Conservation (phyloP, 1,139 yeast genomes). For the Saccharomyces hybrid region DNA sequence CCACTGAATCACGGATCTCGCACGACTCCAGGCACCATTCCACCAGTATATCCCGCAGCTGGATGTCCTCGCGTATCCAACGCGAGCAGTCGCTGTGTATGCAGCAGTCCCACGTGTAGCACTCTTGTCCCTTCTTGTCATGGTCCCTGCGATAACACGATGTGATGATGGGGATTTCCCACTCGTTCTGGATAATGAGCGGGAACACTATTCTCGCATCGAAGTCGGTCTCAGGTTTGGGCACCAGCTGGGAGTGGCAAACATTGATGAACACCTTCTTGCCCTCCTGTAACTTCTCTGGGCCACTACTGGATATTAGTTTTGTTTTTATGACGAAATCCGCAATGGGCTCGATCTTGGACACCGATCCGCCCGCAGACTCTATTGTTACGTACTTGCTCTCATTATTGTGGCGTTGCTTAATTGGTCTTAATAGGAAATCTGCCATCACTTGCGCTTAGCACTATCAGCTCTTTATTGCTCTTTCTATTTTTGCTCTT, state of each 20-base stretch:
- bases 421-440: slow-evolving; percentile 3
- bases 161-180: slow-evolving; percentile 80
- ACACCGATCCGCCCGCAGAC: neutral
- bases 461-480: neutral
- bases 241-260: slow-evolving; percentile 59
- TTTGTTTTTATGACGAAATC: neutral
- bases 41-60: slow-evolving; percentile 33
- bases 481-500: no score
- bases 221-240: slow-evolving; percentile 47
- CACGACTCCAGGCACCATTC: slow-evolving; percentile 57
- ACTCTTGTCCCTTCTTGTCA: slow-evolving; percentile 64
- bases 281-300: slow-evolving; percentile 21
- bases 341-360: neutral
- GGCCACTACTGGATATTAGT: neutral
- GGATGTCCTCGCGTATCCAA: slow-evolving; percentile 50
- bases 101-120: slow-evolving; percentile 71
- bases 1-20: slow-evolving; percentile 44
- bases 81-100: slow-evolving; percentile 54
- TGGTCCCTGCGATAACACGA: slow-evolving; percentile 44
- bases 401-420: neutral
- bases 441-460: neutral
- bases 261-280: slow-evolving; percentile 74
- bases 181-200: slow-evolving; percentile 58
- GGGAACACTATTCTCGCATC: slow-evolving; percentile 54
- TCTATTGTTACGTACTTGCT: neutral